Base-by-base conservation (phyloP, 306 rosid genomes). In the Cicer judaicum region DNA sequence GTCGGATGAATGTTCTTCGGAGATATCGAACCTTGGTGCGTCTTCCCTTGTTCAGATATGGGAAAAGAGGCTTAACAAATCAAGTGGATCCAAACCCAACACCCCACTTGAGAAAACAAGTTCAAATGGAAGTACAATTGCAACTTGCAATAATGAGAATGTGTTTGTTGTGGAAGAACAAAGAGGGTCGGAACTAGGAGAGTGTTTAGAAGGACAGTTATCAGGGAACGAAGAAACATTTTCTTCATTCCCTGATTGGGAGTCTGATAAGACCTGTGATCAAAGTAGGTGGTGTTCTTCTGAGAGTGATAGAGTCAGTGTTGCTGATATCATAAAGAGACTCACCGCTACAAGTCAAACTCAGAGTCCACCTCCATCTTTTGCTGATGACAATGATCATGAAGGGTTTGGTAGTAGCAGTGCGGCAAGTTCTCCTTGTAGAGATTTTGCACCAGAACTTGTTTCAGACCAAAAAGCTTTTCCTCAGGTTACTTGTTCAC, bases 1-100 rank as follows among this genome's bases (percentile, higher is more conserved):
- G 49, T 78, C 84, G 8, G 72, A 79, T 9, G 88, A 81, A 3
- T 24, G 67, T 8, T 75, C 84, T 12, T 75, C 69, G 0, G 80
- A 66, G 44, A 71, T 21, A 53, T 39, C 84, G 0, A 87, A 77
- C 7, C 81, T 84, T 0, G 93, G 89, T 8, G 97, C 99, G 10
- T 90, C 97, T 34, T 92, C 95, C 24, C 89, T 94, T 0, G 99
- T 94, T 50, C 96, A 85, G 29, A 87, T 94, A 54, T 94, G 99
- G 99, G 99, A 94, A 80, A 90, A 84, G 72, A 90, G 99, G 73
- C 84, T 94, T 0, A 90, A 77, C 67, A 43, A 83, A 34, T 74
- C 86, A 8, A 70, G 65, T 68, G 74, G 64, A 7, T 41, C 63
- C 12, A 84, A 77, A 19, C 49, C 56, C 2, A 79, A 39, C 44